A percentile compares a stretch with the other conserved stretches of the same genome.
phyloP scores from a whole-genome alignment of 2,329 filamentous ascomycete species.

The Talaromyces islandicus region DNA sequence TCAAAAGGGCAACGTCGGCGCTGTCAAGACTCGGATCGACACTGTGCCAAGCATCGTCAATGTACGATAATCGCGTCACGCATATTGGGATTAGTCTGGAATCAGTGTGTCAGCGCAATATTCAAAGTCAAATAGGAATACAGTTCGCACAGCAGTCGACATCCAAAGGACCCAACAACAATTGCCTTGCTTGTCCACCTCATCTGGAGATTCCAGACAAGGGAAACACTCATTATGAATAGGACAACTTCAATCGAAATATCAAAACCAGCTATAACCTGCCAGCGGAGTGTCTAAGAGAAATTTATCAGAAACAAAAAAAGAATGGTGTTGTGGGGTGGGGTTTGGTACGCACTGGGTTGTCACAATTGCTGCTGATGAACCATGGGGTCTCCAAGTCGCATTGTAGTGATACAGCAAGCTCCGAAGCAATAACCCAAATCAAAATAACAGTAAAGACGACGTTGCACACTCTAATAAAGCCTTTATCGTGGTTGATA shows the following conservation, averaged over 20 bases:
- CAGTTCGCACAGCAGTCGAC: constrained; percentile 27
- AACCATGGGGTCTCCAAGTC: neutral
- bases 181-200: constrained; percentile 23
- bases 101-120: neutral
- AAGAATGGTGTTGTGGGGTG: neutral
- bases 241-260: constrained; percentile 28
- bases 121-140: constrained; percentile 16
- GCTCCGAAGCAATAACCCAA: neutral
- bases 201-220: constrained; percentile 36
- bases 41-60: constrained; percentile 9
- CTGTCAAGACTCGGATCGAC: constrained; percentile 26
- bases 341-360: neutral
- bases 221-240: constrained; percentile 24
- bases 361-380: neutral
- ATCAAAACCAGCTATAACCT: constrained; percentile 34
- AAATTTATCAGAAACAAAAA: neutral
- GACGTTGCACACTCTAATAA: neutral
- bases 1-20: constrained; percentile 27
- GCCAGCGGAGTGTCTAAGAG: constrained; percentile 23
- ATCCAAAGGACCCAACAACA: constrained; percentile 32
- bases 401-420: neutral
- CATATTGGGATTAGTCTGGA: neutral
- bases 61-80: neutral
- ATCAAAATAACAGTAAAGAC: neutral
- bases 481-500: constrained; percentile 12